Evolutionary conservation across 306 rosid genomes (phyloP).

Genomic region (Cercis canadensis): DNA sequence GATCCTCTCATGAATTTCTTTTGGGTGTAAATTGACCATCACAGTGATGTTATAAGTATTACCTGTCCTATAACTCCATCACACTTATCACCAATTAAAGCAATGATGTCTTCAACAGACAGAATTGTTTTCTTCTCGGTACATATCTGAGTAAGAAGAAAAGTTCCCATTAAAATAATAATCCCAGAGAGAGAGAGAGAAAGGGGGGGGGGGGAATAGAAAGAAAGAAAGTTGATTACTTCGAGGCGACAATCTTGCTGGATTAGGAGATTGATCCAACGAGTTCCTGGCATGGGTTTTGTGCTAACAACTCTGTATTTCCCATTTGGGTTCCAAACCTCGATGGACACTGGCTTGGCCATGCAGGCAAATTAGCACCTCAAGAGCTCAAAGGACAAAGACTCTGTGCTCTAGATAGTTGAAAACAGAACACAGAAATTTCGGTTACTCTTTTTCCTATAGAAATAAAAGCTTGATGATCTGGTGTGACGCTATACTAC

Average conservation of each 20-base stretch:
- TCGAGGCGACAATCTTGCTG: conserved; percentile 93
- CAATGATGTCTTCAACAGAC: conserved; percentile 89
- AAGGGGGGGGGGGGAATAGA: not conserved
- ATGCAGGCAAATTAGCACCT: conserved; percentile 40
- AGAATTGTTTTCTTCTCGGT: conserved; percentile 93
- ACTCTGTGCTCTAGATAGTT: not conserved
- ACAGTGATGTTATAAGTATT: not conserved
- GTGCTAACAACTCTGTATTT: conserved; percentile 98
- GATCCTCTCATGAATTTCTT: not conserved
- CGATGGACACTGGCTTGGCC: conserved; percentile 93
- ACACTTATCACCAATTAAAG: conserved; percentile 89
- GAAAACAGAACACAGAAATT: conserved; percentile 26
- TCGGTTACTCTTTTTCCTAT: conserved; percentile 16
- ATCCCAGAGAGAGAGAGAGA: not conserved
- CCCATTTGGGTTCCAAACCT: conserved; percentile 95
- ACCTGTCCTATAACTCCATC: conserved; percentile 99
- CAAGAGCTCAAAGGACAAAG: too few relatives aligned
- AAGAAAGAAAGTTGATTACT: conserved; percentile 47
- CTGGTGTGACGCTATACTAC: conserved; percentile 29
- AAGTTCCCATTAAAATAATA: not conserved
- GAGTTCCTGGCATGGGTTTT: conserved; percentile 97
- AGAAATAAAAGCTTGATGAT: not conserved
- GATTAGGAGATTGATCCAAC: conserved; percentile 94
- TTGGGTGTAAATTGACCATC: too few relatives aligned
- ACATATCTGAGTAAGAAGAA: conserved; percentile 64